These are phyloP conservation scores for Verticillium klebahnii DNA, from an alignment of 2,329 filamentous ascomycete species.

Conservation along the genomic window DNA sequence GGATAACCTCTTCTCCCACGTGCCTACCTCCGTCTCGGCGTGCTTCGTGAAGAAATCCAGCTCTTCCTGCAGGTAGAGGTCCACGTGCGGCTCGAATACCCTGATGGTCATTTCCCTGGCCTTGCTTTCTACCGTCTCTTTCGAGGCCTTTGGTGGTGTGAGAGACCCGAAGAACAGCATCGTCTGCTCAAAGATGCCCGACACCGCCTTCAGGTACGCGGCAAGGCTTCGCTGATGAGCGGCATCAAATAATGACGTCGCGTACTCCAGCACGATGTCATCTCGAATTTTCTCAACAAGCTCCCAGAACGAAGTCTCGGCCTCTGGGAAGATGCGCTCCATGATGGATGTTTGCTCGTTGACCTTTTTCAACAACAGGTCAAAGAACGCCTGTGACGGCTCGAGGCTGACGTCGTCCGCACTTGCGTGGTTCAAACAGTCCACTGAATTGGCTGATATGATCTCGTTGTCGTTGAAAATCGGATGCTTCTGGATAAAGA, in stretches of 20 bases:
- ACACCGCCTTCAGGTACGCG: conserved; percentile 79
- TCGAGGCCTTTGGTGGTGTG: conserved; percentile 59
- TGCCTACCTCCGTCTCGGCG: conserved; percentile 70
- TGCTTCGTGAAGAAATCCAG: conserved; percentile 76
- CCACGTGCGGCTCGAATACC: conserved; percentile 89
- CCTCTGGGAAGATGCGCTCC: conserved; percentile 73
- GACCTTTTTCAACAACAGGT: conserved; percentile 65
- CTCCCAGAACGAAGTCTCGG: conserved; percentile 65
- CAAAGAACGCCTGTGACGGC: conserved; percentile 79
- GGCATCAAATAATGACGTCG: conserved; percentile 82
- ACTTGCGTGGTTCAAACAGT: conserved; percentile 69
- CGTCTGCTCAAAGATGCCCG: conserved; percentile 83
- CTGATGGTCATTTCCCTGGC: conserved; percentile 63
- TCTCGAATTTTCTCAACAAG: conserved; percentile 81
- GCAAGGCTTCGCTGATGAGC: conserved; percentile 70
- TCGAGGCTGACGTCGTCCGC: conserved; percentile 69
- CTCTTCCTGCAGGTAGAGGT: conserved; percentile 89
- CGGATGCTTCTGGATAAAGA: conserved; percentile 86
- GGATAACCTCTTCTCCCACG: conserved; percentile 88
- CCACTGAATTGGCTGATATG: conserved; percentile 64
- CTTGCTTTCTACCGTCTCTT: conserved; percentile 56
- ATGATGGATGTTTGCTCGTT: conserved; percentile 82
- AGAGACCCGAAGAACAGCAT: conserved; percentile 72
- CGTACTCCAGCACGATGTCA: conserved; percentile 81
- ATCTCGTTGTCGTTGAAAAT: conserved; percentile 71